Evolutionary conservation across 208 protist genomes (phyloP).

Genomic region (Tetramitus jugosus): DNA sequence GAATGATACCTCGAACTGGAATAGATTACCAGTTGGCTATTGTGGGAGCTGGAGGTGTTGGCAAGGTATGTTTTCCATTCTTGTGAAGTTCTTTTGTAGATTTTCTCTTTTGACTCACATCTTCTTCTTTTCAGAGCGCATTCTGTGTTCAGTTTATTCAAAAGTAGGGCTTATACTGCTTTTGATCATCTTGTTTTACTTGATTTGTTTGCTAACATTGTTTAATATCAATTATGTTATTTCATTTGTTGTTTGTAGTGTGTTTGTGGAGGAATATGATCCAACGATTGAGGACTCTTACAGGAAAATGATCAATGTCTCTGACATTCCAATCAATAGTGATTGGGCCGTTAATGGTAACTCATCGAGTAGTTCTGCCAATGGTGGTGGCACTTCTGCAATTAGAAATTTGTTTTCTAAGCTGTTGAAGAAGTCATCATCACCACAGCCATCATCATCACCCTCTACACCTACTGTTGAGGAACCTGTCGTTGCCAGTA

Average conservation of each 20-base stretch:
- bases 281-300: slow-evolving; percentile 62
- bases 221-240: neutral
- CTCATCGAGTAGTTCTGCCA: neutral
- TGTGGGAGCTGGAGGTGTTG: slow-evolving; percentile 12
- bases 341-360: neutral
- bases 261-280: slow-evolving; percentile 45
- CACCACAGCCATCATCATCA: neutral
- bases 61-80: neutral
- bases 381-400: neutral
- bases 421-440: too few relatives aligned
- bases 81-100: neutral
- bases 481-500: neutral
- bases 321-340: neutral
- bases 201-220: neutral
- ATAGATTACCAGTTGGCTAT: slow-evolving; percentile 11
- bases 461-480: too few relatives aligned
- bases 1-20: neutral
- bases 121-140: too few relatives aligned
- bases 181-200: too few relatives aligned
- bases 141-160: too few relatives aligned
- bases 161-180: too few relatives aligned
- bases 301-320: slow-evolving; percentile 36
- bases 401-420: neutral
- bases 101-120: too few relatives aligned
- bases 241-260: neutral